Base-by-base conservation (phyloP, 78 protist genomes). In the Polysphondylium violaceum region DNA sequence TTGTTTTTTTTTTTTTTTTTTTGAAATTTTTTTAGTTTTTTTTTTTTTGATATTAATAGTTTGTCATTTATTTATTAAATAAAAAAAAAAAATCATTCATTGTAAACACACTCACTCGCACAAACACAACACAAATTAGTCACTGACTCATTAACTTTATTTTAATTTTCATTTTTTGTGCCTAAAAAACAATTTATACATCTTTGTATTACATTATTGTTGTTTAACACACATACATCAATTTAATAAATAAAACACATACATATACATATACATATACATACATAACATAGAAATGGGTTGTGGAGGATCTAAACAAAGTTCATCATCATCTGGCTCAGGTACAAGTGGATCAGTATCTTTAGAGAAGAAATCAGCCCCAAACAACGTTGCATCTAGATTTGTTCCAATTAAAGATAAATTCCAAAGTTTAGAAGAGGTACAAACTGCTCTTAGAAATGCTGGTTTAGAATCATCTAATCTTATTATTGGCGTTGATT, bases 391-490 rank as follows among this genome's bases (percentile, higher is more conserved):
- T 23, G 33, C 14, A 78, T 2, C 40, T 50, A 53, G 44, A 51
- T 67, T 67, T 25, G 14, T 19, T 47, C 50, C 89, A 36, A 79
- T 79, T 40, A 64, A 64, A 67, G 89, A 79, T 55, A 67, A 79
- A 40, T 79, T 27, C 47, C 89, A 79, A 79, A 36, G 63, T 3
- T 61, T 79, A 36, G 60, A 33, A 33, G 87, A 72, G 83, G 85
- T 77, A 69, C 79, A 86, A 64, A 68, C 86, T 11, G 95, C 94
- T 1, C 41, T 93, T 0, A 61, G 95, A 47, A 25, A 44, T 50
- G 95, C 95, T 40, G 95, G 95, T 63, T 67, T 93, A 31, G 95
- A 93, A 53, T 67, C 81, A 31, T 67, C 86, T 29, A 91, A 87
- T 51, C 76, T 94, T n/a, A 67, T 95, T 33, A 58, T 89, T 27